These are phyloP conservation scores for Begonia loranthoides DNA, from an alignment of 306 rosid genomes.

Conservation along the genomic window DNA sequence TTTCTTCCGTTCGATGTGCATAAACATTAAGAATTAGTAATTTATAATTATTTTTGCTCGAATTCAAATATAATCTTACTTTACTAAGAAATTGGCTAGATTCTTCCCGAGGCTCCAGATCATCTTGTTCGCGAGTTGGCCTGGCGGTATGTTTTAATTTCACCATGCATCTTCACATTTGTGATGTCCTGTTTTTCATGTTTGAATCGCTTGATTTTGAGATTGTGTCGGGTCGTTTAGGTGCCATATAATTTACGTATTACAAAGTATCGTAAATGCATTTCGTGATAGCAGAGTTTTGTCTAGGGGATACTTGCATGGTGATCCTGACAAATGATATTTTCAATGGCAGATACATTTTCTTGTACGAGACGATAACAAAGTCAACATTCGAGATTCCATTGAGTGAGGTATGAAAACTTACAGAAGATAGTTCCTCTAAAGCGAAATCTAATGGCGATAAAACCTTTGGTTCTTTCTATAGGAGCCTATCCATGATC, in stretches of 20 bases:
- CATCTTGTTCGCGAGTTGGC: conserved; percentile 88
- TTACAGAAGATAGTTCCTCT: too few relatives aligned
- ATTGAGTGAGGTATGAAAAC: conserved; percentile 33
- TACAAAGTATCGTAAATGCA: too few relatives aligned
- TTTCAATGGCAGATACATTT: conserved; percentile 59
- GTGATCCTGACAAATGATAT: background rate
- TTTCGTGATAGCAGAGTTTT: too few relatives aligned
- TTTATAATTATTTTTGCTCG: too few relatives aligned
- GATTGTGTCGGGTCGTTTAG: too few relatives aligned
- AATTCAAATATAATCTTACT: conserved; percentile 9
- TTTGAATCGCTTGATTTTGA: too few relatives aligned
- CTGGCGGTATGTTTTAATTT: conserved; percentile 58
- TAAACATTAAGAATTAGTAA: too few relatives aligned
- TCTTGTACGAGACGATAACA: conserved; percentile 82
- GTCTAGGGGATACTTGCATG: too few relatives aligned
- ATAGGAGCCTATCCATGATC: conserved; percentile 74
- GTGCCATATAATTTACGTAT: too few relatives aligned
- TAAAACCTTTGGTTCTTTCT: conserved; percentile 6
- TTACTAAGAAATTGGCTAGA: conserved; percentile 30
- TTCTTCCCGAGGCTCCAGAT: conserved; percentile 92
- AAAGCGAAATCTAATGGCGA: background rate
- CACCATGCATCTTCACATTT: conserved; percentile 1
- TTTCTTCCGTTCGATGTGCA: background rate
- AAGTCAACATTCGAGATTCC: conserved; percentile 56
- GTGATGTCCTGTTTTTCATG: too few relatives aligned